phyloP scores from a whole-genome alignment of 2,329 filamentous ascomycete species.

The Penicillium sp. region DNA sequence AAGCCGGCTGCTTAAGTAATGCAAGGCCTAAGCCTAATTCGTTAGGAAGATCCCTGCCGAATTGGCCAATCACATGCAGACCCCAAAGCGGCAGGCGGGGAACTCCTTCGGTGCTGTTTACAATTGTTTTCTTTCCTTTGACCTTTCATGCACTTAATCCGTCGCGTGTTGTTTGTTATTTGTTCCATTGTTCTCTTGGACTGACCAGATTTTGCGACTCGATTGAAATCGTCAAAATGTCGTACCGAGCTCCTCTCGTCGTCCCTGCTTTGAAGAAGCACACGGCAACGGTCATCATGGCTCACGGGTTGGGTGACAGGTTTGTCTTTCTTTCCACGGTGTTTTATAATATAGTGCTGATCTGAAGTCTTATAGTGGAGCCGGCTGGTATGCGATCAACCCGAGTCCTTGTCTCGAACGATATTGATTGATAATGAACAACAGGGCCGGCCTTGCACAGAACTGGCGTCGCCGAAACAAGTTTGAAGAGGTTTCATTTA shows the following conservation, averaged over 20 bases:
- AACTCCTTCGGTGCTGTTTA: neutral
- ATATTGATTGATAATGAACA: neutral
- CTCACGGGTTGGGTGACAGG: slow-evolving; percentile 91
- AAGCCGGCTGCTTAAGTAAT: neutral
- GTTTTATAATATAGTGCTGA: neutral
- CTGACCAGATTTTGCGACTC: neutral
- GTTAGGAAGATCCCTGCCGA: neutral
- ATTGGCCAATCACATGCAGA: slow-evolving; percentile 5
- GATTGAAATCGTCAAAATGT: slow-evolving; percentile 31
- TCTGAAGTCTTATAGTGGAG: slow-evolving; percentile 36
- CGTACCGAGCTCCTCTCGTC: slow-evolving; percentile 56
- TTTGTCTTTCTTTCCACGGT: slow-evolving; percentile 29
- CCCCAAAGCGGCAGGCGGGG: slow-evolving; percentile 1
- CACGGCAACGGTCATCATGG: slow-evolving; percentile 91
- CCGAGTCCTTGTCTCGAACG: neutral
- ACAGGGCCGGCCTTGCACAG: slow-evolving; percentile 70
- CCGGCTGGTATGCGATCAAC: slow-evolving; percentile 40
- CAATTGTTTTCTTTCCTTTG: neutral
- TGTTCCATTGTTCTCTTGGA: too few species aligned
- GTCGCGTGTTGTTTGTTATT: neutral
- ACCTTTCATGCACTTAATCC: neutral
- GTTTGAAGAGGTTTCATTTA: slow-evolving; percentile 87
- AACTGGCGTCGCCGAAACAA: slow-evolving; percentile 77
- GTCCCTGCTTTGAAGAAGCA: slow-evolving; percentile 78
- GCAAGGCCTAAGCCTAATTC: neutral